Percentiles rank a stretch among this genome's conserved stretches.
phyloP scores from a whole-genome alignment of 192 early-diverging fungal species.

The Cladochytrium replicatum region DNA sequence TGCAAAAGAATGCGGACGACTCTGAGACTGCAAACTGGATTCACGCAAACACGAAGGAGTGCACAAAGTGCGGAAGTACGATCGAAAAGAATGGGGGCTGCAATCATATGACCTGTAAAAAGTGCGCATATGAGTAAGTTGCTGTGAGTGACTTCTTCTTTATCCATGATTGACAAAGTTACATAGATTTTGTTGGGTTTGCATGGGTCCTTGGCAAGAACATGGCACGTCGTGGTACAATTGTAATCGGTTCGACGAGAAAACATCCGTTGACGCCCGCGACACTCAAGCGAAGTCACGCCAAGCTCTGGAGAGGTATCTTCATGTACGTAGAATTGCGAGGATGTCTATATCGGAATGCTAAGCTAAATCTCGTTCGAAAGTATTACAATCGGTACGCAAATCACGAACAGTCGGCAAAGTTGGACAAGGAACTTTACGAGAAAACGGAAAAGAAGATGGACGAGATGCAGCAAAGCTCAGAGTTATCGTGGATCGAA shows the following conservation, averaged over 20 bases:
- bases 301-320: slow-evolving; percentile 79
- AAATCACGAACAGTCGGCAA: slow-evolving; percentile 94
- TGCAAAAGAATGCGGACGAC: slow-evolving; percentile 95
- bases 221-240: slow-evolving; percentile 95
- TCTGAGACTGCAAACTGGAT: slow-evolving; percentile 98
- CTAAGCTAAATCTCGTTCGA: neutral
- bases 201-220: slow-evolving; percentile 93
- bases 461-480: slow-evolving; percentile 88
- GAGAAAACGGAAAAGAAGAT: slow-evolving; percentile 87
- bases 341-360: neutral
- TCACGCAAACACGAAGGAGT: slow-evolving; percentile 79
- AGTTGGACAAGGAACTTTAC: slow-evolving; percentile 69
- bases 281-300: slow-evolving; percentile 82
- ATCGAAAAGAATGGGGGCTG: slow-evolving; percentile 99
- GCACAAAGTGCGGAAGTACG: slow-evolving; percentile 83
- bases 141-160: neutral
- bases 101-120: slow-evolving; percentile 99
- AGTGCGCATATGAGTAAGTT: slow-evolving; percentile 79
- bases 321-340: slow-evolving; percentile 87
- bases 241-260: slow-evolving; percentile 96
- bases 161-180: neutral
- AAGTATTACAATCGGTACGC: slow-evolving; percentile 95
- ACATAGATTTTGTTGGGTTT: slow-evolving; percentile 87
- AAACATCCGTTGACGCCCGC: slow-evolving; percentile 72
- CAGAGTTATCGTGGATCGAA: slow-evolving; percentile 93